A percentile compares a stretch with the other conserved stretches of the same genome.
Evolutionary conservation across 2,329 filamentous ascomycete species (phyloP).

Genomic region (Septoria petroselini): DNA sequence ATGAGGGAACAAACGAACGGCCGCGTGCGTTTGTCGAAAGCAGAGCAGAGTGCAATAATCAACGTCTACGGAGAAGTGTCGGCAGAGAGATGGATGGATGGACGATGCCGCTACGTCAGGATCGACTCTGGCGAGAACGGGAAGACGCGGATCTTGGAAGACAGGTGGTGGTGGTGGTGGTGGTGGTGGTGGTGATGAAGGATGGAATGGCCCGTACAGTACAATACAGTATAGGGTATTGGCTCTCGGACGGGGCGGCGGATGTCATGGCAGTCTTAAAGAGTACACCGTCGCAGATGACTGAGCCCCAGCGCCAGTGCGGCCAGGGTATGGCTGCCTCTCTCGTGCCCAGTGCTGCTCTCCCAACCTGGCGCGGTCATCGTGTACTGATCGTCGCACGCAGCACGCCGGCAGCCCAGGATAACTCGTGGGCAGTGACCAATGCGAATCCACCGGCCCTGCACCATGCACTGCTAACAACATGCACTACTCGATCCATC

Average conservation of each 20-base stretch:
- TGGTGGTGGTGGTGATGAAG: too few species aligned
- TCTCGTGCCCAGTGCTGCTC: slow-evolving; percentile 8
- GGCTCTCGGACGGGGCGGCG: too few species aligned
- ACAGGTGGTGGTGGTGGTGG: too few species aligned
- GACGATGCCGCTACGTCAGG: slow-evolving; percentile 26
- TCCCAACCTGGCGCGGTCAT: slow-evolving; percentile 21
- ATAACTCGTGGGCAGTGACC: slow-evolving; percentile 25
- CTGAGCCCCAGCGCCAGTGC: too few species aligned
- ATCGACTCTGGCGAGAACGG: slow-evolving; percentile 23
- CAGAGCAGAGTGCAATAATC: too few species aligned
- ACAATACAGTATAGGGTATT: too few species aligned
- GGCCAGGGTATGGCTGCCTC: too few species aligned
- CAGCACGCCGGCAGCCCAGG: slow-evolving; percentile 16
- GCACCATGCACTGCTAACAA: background rate
- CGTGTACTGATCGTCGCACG: slow-evolving; percentile 21
- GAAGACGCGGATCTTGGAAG: too few species aligned
- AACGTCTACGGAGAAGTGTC: background rate
- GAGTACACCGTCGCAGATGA: slow-evolving; percentile 20
- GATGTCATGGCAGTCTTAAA: slow-evolving; percentile 25
- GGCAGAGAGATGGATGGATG: slow-evolving; percentile 1
- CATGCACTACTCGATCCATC: too few species aligned
- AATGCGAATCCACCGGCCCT: slow-evolving; percentile 17
- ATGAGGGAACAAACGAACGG: slow-evolving; percentile 3
- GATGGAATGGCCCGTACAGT: too few species aligned
- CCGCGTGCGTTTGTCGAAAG: background rate